Evolutionary conservation across 306 rosid genomes (phyloP).

Genomic region (Trichosanthes truncata): DNA sequence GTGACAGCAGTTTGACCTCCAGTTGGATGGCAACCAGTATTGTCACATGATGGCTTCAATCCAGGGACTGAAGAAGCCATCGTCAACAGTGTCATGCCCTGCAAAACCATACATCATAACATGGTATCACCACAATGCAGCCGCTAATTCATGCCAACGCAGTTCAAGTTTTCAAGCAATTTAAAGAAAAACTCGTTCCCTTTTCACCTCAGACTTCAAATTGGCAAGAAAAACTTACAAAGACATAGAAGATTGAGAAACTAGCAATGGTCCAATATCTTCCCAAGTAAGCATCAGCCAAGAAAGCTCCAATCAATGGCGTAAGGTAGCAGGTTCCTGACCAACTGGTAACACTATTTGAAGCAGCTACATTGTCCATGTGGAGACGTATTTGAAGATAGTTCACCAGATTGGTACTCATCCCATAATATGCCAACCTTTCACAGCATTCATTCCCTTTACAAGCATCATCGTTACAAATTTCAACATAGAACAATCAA

Average conservation of each 20-base stretch:
- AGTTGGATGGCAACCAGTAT: constrained; percentile 38
- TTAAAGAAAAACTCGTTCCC: neutral
- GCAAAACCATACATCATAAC: constrained; percentile 1
- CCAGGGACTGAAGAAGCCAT: constrained; percentile 51
- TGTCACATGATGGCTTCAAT: constrained; percentile 44
- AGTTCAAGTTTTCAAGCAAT: neutral
- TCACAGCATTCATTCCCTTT: constrained; percentile 77
- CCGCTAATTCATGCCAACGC: neutral
- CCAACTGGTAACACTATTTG: constrained; percentile 67
- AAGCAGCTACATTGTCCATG: constrained; percentile 52
- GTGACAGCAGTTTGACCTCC: constrained; percentile 29
- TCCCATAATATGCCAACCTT: constrained; percentile 89
- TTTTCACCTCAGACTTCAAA: neutral
- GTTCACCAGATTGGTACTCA: constrained; percentile 84
- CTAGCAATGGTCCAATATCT: constrained; percentile 90
- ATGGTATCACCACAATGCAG: neutral
- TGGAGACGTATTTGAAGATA: constrained; percentile 49
- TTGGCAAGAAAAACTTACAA: constrained; percentile 35
- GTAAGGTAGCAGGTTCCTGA: constrained; percentile 79
- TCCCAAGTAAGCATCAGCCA: constrained; percentile 88
- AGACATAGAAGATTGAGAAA: constrained; percentile 50
- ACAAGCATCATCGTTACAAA: constrained; percentile 6
- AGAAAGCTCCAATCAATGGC: constrained; percentile 83
- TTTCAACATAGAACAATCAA: neutral
- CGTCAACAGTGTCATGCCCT: constrained; percentile 56